Conservation (phyloP, 306 rosid species). For the Lathyrus tuberosus region DNA sequence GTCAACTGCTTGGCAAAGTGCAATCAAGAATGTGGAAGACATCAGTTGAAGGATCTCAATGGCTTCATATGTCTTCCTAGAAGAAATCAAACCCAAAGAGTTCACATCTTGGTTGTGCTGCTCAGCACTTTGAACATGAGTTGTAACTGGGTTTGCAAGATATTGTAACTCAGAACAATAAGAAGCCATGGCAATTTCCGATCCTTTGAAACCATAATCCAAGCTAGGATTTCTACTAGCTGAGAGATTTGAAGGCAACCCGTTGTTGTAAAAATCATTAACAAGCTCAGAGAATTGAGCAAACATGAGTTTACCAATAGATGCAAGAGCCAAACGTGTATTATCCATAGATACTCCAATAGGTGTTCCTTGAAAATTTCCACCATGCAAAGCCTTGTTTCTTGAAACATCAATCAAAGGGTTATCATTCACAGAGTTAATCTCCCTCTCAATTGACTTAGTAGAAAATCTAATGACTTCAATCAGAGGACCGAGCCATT, state of each 20-base stretch:
- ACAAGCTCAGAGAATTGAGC: conserved; percentile 92
- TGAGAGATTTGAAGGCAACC: conserved; percentile 79
- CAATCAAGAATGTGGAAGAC: conserved; percentile 73
- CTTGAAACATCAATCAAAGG: conserved; percentile 91
- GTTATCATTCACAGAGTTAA: conserved; percentile 87
- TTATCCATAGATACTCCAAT: conserved; percentile 97
- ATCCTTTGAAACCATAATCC: conserved; percentile 89
- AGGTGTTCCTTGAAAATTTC: conserved; percentile 94
- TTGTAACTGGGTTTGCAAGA: conserved; percentile 54
- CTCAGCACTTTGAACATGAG: conserved; percentile 56
- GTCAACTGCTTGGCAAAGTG: conserved; percentile 87
- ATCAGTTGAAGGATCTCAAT: conserved; percentile 59
- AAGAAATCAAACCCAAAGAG: conserved; percentile 80
- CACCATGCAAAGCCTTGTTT: conserved; percentile 88
- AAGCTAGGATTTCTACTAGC: conserved; percentile 81
- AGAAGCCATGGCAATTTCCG: conserved; percentile 64
- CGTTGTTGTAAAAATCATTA: conserved; percentile 84
- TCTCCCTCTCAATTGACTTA: conserved; percentile 87
- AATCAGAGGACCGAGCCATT: conserved; percentile 87
- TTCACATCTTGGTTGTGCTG: conserved; percentile 62
- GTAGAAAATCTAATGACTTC: conserved; percentile 85
- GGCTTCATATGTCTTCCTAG: conserved; percentile 80
- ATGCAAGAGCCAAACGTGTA: conserved; percentile 83
- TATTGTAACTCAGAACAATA: conserved; percentile 55
- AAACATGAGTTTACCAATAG: conserved; percentile 86